Conservation (phyloP, 2,329 filamentous ascomycete genomes). For the Diaporthe citri region DNA sequence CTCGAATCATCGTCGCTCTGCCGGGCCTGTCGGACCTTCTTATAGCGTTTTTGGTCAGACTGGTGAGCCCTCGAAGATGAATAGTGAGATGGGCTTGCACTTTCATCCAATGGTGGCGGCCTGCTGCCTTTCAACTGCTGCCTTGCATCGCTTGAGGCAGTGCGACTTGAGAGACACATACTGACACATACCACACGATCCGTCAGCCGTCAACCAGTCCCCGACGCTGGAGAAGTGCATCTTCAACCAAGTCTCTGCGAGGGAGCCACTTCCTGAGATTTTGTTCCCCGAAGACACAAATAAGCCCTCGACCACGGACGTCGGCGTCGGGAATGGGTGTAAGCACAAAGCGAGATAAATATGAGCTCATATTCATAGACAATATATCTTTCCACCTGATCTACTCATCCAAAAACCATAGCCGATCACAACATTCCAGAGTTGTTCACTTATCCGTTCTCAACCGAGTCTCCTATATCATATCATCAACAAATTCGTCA, state of each 20-base stretch:
- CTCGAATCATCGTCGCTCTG: background rate
- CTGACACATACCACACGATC: background rate
- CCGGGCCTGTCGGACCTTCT: background rate
- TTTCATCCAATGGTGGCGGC: background rate
- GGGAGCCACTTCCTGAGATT: background rate
- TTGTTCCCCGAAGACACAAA: background rate
- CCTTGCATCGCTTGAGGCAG: background rate
- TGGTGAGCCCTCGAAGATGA: background rate
- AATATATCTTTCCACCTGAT: background rate
- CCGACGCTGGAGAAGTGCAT: background rate
- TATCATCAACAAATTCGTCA: background rate
- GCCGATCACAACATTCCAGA: background rate
- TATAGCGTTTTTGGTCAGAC: background rate
- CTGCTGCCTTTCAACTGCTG: background rate
- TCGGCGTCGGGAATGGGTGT: conserved; percentile 1
- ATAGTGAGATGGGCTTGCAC: background rate
- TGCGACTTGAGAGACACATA: background rate
- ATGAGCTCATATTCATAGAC: background rate
- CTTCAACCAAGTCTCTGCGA: background rate
- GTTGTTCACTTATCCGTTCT: background rate
- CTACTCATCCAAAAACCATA: background rate
- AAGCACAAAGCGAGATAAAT: background rate
- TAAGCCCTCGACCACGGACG: background rate
- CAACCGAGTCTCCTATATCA: background rate
- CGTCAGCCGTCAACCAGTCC: background rate